Base-by-base conservation (phyloP, 352 stramenopile genomes). In the Phytophthora sojae region DNA sequence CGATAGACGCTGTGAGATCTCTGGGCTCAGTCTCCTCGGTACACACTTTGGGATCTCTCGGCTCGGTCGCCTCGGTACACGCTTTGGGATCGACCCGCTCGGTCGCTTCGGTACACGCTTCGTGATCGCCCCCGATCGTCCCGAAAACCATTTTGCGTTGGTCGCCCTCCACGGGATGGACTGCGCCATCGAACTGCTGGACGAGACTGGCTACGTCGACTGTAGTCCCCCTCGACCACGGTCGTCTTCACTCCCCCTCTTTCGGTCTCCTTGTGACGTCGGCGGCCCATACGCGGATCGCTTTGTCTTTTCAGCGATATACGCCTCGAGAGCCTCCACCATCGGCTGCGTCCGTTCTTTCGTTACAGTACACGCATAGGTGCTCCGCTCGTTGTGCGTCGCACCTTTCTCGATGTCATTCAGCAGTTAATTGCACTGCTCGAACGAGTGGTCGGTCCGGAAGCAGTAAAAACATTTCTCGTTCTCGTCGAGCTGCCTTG, bases 251-350 rank as follows among this genome's bases (percentile, higher is more conserved):
- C 44, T 44, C 2, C 51, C 32, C 0, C 57, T n/a, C 26, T 54
- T 47, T 30, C 42, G 6, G 26, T 35, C 57, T 17, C n/a, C 26
- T 45, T 26, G 56, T 17, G 25, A 44, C 56, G 42, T 19, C 21
- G 56, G 32, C 32, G 32, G 32, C 1, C 32, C 32, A 39, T 39
- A 39, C 8, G 9, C 39, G 21, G 54, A 35, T 9, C 12, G 56
- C 2, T 14, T 44, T 14, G 26, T 47, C 15, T 3, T 12, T 11
- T 57, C 47, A 32, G n/a, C 32, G 5, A 64, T 17, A 54, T 69
- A 80, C 59, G 54, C 23, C 42, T 72, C 51, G n/a, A 57, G 23
- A 17, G 19, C 45, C 29, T 57, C 30, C 19, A 57, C 25, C 58
- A 57, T 65, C 21, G 5, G 5, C 3, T 14, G 15, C 7, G 58